A percentile compares a stretch with the other conserved stretches of the same genome.
phyloP scores from a whole-genome alignment of 2,329 filamentous ascomycete genomes.

The Microdochium paspali region DNA sequence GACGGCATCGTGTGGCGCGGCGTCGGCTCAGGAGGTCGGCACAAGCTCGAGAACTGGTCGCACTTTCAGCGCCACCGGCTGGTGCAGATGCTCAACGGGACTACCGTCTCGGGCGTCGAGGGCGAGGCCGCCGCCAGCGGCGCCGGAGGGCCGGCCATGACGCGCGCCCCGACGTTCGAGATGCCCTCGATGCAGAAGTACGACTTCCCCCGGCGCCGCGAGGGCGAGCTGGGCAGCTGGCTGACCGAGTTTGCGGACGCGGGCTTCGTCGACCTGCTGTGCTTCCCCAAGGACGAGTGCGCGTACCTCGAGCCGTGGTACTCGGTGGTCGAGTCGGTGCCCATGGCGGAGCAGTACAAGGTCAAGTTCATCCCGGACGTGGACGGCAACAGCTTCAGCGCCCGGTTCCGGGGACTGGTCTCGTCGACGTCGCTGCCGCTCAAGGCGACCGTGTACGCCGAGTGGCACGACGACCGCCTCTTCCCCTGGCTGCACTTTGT shows the following conservation, averaged over 20 bases:
- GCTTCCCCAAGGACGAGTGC: constrained; percentile 16
- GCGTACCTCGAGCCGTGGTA: constrained; percentile 13
- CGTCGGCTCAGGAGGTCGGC: constrained; percentile 50
- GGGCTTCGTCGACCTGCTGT: constrained; percentile 18
- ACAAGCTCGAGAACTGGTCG: constrained; percentile 48
- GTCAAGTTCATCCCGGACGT: constrained; percentile 51
- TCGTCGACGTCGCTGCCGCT: constrained; percentile 45
- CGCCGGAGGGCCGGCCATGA: constrained; percentile 3
- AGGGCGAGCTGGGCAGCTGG: constrained; percentile 16
- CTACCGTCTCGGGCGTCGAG: constrained; percentile 40
- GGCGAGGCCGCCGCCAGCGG: constrained; percentile 7
- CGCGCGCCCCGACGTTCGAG: constrained; percentile 36
- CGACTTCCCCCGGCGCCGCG: constrained; percentile 24
- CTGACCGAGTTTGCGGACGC: constrained; percentile 13
- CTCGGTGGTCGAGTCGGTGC: constrained; percentile 8
- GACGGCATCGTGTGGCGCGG: constrained; percentile 54
- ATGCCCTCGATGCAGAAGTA: constrained; percentile 32
- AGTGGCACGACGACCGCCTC: constrained; percentile 55
- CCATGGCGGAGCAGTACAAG: constrained; percentile 25
- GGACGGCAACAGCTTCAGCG: constrained; percentile 46
- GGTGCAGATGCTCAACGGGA: constrained; percentile 59
- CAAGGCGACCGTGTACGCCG: constrained; percentile 52
- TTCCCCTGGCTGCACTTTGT: constrained; percentile 55
- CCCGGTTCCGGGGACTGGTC: constrained; percentile 41
- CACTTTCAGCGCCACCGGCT: constrained; percentile 65